A percentile compares a stretch with the other conserved stretches of the same genome.
phyloP scores from a whole-genome alignment of 2,329 filamentous ascomycete genomes.

The Pyrenochaeta sp. region DNA sequence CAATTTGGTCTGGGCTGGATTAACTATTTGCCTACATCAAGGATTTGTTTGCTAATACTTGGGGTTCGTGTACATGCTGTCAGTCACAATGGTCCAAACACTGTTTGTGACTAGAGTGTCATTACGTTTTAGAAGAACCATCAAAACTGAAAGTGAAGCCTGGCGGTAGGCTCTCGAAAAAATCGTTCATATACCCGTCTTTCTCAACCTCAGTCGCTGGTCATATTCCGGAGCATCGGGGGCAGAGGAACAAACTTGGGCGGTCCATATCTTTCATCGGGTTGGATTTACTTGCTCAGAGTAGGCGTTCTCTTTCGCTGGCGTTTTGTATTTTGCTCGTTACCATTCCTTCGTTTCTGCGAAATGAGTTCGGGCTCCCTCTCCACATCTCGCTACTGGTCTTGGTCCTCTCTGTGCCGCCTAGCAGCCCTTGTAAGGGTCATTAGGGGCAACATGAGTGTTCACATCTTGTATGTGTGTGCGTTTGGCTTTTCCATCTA shows the following conservation, averaged over 20 bases:
- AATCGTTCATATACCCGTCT: constrained; percentile 37
- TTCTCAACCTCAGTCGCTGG: constrained; percentile 25
- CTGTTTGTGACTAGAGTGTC: no score
- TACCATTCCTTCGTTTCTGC: neutral
- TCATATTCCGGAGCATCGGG: constrained; percentile 25
- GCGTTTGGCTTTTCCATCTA: no score
- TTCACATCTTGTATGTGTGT: no score
- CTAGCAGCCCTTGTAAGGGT: neutral
- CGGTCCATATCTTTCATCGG: neutral
- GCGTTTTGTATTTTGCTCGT: neutral
- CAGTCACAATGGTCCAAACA: no score
- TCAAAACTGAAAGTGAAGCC: no score
- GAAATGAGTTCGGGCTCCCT: neutral
- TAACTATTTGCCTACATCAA: no score
- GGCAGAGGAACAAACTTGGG: neutral
- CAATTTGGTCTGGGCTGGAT: no score
- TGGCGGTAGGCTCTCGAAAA: constrained; percentile 8
- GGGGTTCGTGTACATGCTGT: no score
- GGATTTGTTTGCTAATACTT: no score
- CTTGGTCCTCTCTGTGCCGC: neutral
- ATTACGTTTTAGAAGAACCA: no score
- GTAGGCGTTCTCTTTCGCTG: neutral
- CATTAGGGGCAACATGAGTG: neutral
- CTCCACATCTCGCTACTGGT: constrained; percentile 1
- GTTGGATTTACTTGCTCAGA: neutral